phyloP scores from a whole-genome alignment of 805 yeast species.

The Cyberlindnera maclurae region DNA sequence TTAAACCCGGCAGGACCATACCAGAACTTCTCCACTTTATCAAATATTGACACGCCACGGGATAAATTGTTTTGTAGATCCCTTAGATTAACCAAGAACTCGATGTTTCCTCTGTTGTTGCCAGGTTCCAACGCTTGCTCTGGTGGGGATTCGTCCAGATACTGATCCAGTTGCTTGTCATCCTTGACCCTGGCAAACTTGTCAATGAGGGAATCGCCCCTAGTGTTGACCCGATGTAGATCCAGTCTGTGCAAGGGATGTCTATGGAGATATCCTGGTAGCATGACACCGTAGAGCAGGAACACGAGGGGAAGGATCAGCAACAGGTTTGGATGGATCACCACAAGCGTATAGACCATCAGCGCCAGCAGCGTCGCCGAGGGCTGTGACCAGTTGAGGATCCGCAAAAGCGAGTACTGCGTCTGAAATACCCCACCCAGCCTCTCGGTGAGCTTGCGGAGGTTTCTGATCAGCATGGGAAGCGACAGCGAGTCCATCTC shows the following conservation, averaged over 20 bases:
- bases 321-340: constrained; percentile 65
- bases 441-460: constrained; percentile 47
- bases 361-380: constrained; percentile 57
- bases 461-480: constrained; percentile 45
- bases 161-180: constrained; percentile 2
- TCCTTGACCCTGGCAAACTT: constrained; percentile 27
- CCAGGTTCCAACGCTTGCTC: constrained; percentile 22
- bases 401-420: constrained; percentile 53
- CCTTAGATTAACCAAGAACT: constrained; percentile 51
- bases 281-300: constrained; percentile 49
- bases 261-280: constrained; percentile 62
- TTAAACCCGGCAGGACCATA: constrained; percentile 62
- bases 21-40: constrained; percentile 46
- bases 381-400: constrained; percentile 72
- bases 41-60: constrained; percentile 41
- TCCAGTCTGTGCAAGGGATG: constrained; percentile 53
- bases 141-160: constrained; percentile 6
- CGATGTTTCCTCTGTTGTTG: constrained; percentile 28
- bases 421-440: constrained; percentile 50
- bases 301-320: constrained; percentile 55
- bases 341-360: constrained; percentile 55
- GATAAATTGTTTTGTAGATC: constrained; percentile 65
- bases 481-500: constrained; percentile 51
- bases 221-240: constrained; percentile 30
- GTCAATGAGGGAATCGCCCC: constrained; percentile 51